Base-by-base conservation (phyloP, 805 yeast genomes). In the Saccharomycopsis sp. region DNA sequence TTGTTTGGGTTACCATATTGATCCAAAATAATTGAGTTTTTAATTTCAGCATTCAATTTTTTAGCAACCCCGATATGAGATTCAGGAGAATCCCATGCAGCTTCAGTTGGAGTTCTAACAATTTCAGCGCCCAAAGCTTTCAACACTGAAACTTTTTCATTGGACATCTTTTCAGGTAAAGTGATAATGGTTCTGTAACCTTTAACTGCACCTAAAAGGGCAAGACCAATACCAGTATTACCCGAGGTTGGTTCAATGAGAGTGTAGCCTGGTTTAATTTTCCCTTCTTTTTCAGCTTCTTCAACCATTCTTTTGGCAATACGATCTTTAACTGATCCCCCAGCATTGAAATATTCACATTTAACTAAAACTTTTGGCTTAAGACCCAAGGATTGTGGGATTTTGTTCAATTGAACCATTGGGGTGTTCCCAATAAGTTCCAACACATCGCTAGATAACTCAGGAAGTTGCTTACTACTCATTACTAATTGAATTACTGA, bases 71-170 rank as follows among this genome's bases (percentile, higher is more conserved):
- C 95, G 59, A 85, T 85, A 58, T 85, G 95, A 26, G 89, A 80
- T 62, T 86, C 95, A 36, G 95, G 95, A 39, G 94, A 75, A 57
- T 85, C 95, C 86, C 88, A 85, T 2, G 95, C 94, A 36, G 95
- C 95, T 59, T 82, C 94, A 23, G 89, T 85, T 42, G 95, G 95
- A 9, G 95, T 85, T 70, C 95, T 77, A 54, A 85, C 81, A 59
- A 85, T 85, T 62, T 85, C 95, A 26, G 95, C 95, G 48, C 95
- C 95, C 48, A 85, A 71, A 4, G 94, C 95, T 64, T 85, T 85
- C 61, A 85, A 73, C 4, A 86, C 95, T 40, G 89, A 77, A 24
- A 85, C 95, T 61, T 85, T 85, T 60, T 85, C 95, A 62, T 85
- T 85, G 35, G 90, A 82, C 95, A 85, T 85, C 67, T 85, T 85